These are phyloP conservation scores for Dichotomopilus funicola DNA, from an alignment of 2,329 filamentous ascomycete genomes.

Conservation along the genomic window DNA sequence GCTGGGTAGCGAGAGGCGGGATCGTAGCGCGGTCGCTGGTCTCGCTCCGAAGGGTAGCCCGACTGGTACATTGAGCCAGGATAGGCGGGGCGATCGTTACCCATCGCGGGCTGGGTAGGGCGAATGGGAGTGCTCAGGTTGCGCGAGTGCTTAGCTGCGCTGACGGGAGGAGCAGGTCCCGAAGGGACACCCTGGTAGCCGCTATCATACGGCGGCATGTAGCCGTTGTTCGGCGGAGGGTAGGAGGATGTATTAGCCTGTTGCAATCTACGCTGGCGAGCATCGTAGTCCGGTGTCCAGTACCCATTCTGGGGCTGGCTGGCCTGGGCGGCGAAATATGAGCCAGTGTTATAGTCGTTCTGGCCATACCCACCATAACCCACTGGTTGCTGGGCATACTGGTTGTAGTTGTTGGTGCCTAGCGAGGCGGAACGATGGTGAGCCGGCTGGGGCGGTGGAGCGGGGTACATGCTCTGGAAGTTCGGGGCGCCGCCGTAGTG, in stretches of 20 bases:
- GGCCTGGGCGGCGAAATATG: neutral
- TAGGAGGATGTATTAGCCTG: neutral
- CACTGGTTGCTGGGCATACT: neutral
- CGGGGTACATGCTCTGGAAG: neutral
- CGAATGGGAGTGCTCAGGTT: constrained; percentile 9
- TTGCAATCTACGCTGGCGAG: neutral
- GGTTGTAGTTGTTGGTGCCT: neutral
- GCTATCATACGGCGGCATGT: neutral
- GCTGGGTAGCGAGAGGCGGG: neutral
- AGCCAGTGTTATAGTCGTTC: neutral
- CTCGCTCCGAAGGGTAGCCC: neutral
- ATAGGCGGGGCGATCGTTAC: neutral
- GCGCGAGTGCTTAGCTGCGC: constrained; percentile 18
- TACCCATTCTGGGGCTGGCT: neutral
- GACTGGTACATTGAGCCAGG: neutral
- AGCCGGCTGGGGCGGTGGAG: neutral
- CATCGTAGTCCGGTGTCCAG: neutral
- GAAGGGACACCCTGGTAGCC: neutral
- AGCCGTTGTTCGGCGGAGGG: neutral
- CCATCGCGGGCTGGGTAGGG: neutral
- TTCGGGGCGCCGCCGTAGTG: neutral
- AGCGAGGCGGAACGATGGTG: constrained; percentile 13
- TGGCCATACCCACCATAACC: neutral
- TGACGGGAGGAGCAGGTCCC: neutral
- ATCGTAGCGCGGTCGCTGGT: neutral